phyloP scores from a whole-genome alignment of 371 early-diverging fungal species.

The Actinomucor elegans region DNA sequence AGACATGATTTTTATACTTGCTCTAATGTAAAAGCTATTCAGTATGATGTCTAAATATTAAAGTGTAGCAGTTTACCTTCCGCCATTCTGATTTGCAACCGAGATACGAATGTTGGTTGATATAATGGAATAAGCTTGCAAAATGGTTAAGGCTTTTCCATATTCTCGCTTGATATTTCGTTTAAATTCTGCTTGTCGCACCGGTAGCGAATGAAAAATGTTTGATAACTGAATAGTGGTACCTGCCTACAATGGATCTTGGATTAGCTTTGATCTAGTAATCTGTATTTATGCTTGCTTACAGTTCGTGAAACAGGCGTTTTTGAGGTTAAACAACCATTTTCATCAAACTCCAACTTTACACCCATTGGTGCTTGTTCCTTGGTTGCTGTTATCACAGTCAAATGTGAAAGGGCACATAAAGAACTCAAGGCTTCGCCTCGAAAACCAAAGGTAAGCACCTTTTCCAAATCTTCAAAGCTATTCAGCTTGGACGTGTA shows the following conservation, averaged over 20 bases:
- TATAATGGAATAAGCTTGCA: constrained; percentile 89
- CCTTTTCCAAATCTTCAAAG: constrained; percentile 69
- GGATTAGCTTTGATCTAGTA: too few relatives aligned
- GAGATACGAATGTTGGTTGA: constrained; percentile 65
- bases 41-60: too few relatives aligned
- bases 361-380: constrained; percentile 67
- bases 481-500: constrained; percentile 77
- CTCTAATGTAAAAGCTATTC: constrained; percentile 2
- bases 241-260: constrained; percentile 70
- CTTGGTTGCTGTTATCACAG: constrained; percentile 67
- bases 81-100: constrained; percentile 62
- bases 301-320: constrained; percentile 56
- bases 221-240: constrained; percentile 80
- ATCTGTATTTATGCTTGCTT: too few relatives aligned
- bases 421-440: constrained; percentile 86
- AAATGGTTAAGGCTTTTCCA: constrained; percentile 70
- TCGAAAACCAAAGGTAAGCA: constrained; percentile 81
- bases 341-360: constrained; percentile 66
- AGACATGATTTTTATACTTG: constrained; percentile 30
- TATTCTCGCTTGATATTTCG: constrained; percentile 82
- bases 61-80: constrained; percentile 53
- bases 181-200: constrained; percentile 85
- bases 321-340: constrained; percentile 50
- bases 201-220: constrained; percentile 87
- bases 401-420: constrained; percentile 62